Evolutionary conservation across 148 eudicot genomes (phyloP).

Genomic region (Suaeda aralocaspica): DNA sequence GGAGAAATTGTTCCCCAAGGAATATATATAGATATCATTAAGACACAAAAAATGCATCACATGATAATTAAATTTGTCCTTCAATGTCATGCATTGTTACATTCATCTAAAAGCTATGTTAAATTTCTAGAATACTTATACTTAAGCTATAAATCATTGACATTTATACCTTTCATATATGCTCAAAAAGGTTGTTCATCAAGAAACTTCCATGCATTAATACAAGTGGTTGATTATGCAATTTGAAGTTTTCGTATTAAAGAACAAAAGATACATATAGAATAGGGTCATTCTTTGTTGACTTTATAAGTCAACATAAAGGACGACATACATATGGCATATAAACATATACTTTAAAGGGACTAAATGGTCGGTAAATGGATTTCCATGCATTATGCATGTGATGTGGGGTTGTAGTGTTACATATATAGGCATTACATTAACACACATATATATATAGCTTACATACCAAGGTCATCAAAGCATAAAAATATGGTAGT

Average conservation of each 20-base stretch:
- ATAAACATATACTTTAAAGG: not conserved
- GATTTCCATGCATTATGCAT: constrained; percentile 9
- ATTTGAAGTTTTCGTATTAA: not conserved
- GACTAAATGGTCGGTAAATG: not conserved
- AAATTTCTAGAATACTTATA: no score
- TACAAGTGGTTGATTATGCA: not conserved
- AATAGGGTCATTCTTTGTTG: constrained; percentile 22
- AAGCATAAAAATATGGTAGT: no score
- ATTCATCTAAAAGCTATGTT: no score
- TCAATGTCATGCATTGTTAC: no score
- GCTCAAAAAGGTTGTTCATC: constrained; percentile 1
- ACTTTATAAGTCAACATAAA: constrained; percentile 22
- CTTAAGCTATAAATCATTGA: no score
- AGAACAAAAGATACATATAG: constrained; percentile 7
- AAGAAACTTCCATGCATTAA: constrained; percentile 14
- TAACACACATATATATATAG: no score
- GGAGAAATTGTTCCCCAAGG: no score
- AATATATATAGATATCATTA: no score
- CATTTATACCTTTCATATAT: not conserved
- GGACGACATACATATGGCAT: constrained; percentile 9
- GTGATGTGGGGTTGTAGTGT: constrained; percentile 11
- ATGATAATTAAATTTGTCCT: no score
- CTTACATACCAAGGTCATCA: constrained; percentile 7
- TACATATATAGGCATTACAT: no score
- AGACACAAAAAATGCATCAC: no score